Base-by-base conservation (phyloP, 148 eudicot species). In the Rhododendron mucronatum region DNA sequence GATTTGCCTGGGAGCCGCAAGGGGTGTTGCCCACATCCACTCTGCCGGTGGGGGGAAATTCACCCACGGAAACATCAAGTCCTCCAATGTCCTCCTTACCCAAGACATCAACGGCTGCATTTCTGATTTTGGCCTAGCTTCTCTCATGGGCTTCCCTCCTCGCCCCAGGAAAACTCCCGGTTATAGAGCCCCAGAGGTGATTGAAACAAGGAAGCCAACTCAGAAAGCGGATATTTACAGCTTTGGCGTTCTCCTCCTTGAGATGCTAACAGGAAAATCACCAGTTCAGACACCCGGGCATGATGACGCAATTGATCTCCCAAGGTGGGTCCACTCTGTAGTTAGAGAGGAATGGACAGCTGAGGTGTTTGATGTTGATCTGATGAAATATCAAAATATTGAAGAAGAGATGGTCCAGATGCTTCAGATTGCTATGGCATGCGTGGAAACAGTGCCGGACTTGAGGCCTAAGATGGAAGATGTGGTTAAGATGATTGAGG, bases 321-420 rank as follows among this genome's bases (percentile, higher is more conserved):
- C 97, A 1, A 86, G 92, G 55, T 96, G 99, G 99, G 99, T 96
- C 45, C 99, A 95, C 78, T 96, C 99, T 1, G 98, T 96, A 8
- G 99, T 95, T 20, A 89, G 97, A 83, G 99, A 96, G 84, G 99
- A 96, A 85, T 96, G 99, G 99, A 95, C 99, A 0, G 98, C 98
- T 8, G 99, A 95, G 90, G 98, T 95, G 14, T 97, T 97, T 57
- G 99, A 97, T 77, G 91, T 89, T 11, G 96, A 93, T 86, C 88
- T 97, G 74, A 91, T 94, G 88, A 92, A 86, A 88, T 90, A 93
- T 86, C 94, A 88, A 23, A 93, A 95, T 84, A 89, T 93, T 2
- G 99, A 97, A 89, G 99, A 95, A 86, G 99, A 97, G 89, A 90
- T 97, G 93, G 96, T 97, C 77, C 95, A 95, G 85, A 93, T 97